Base-by-base conservation (phyloP, 148 eudicot species). In the Fagopyrum homotropicum region DNA sequence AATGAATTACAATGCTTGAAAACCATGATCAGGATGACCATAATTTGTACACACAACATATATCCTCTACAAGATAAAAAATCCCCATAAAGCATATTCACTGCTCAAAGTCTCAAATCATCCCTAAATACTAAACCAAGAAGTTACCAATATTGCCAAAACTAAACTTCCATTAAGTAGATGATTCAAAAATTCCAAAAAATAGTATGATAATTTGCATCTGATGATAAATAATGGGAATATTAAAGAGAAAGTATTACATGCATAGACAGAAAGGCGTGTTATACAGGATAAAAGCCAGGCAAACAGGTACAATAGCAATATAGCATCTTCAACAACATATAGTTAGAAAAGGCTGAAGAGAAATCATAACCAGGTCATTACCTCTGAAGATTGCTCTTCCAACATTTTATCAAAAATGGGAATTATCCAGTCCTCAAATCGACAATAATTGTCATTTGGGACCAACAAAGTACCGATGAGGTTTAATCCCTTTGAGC, bases 401-500 rank as follows among this genome's bases (percentile, higher is more conserved):
- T 94, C 96, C 82, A 91, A 81, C 97, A 91, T 91, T 80, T 89
- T 87, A 77, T 91, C 97, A 72, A 93, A 91, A 78, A 94, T 87
- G 17, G 95, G 97, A 64, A 88, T 85, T 72, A 90, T 87, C 98
- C 98, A 91, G 79, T 92, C 97, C 91, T 94, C 98, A 90, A 94
- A 94, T 76, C 88, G 92, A 87, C 97, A 91, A 77, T 94, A 94
- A 86, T 94, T 94, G 74, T 83, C 96, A 87, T 92, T 93, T 7
- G 97, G 95, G 77, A 91, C 96, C 88, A 93, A 84, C 81, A 93
- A 81, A 79, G 91, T 93, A 82, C 98, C 98, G 77, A 89, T 93
- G 66, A 97, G 90, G 78, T 93, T 94, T 81, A 94, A 80, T 73
- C 96, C 97, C 83, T 90, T 87, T 30, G 89, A 77, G 12, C 96